These are phyloP conservation scores for Coemansia sp. DNA, from an alignment of 192 early-diverging fungal genomes.

Conservation along the genomic window DNA sequence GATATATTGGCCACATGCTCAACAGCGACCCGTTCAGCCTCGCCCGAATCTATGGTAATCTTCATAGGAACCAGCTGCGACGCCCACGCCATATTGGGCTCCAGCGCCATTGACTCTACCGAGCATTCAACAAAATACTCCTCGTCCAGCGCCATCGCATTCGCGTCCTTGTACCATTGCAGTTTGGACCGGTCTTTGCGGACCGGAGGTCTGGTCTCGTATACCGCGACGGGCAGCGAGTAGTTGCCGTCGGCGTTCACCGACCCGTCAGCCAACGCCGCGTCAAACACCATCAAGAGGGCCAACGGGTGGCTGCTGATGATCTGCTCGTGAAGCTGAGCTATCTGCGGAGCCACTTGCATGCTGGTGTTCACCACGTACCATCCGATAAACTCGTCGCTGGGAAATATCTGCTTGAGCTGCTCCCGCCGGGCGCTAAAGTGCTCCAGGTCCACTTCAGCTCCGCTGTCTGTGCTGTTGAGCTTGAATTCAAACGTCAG, in stretches of 20 bases:
- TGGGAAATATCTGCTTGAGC: constrained; percentile 40
- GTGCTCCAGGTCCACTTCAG: constrained; percentile 20
- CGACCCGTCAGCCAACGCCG: constrained; percentile 20
- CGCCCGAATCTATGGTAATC: constrained; percentile 42
- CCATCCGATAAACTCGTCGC: constrained; percentile 47
- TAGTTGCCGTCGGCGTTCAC: constrained; percentile 3
- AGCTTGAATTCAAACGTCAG: constrained; percentile 47
- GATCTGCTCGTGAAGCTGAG: constrained; percentile 31
- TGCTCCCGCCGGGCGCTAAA: constrained; percentile 27
- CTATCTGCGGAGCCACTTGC: constrained; percentile 11
- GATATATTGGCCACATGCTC: constrained; percentile 46
- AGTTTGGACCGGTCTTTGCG: constrained; percentile 19
- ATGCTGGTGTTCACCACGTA: constrained; percentile 30
- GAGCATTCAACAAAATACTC: constrained; percentile 25
- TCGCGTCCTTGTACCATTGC: constrained; percentile 1
- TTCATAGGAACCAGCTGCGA: constrained; percentile 34
- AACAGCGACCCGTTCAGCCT: constrained; percentile 49
- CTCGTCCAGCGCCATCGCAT: not conserved
- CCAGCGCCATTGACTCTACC: constrained; percentile 5
- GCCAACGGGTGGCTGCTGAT: constrained; percentile 22
- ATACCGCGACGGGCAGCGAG: constrained; percentile 35
- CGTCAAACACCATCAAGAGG: constrained; percentile 46
- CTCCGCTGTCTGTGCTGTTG: not conserved
- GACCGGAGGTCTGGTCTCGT: constrained; percentile 37
- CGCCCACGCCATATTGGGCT: constrained; percentile 22